Evolutionary conservation across 1,284 basidiomycete species (phyloP).

Genomic region (Flammula alnicola): DNA sequence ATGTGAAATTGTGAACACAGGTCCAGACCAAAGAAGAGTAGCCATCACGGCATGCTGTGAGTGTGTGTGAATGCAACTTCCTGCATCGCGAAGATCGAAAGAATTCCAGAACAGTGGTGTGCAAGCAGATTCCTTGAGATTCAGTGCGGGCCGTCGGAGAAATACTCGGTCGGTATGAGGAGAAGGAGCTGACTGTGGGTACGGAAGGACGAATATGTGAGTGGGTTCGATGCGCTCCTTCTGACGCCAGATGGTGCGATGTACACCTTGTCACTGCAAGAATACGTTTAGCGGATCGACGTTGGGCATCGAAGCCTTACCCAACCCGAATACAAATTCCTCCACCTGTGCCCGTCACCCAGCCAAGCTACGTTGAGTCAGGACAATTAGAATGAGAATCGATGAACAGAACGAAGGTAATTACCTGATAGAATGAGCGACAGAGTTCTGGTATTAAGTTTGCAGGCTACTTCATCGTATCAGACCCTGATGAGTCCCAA

Average conservation of each 20-base stretch:
- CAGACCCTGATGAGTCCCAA: conserved; percentile 1
- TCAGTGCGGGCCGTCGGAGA: conserved; percentile 68
- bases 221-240: conserved; percentile 82
- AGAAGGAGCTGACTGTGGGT: conserved; percentile 63
- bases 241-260: conserved; percentile 89
- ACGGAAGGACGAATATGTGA: conserved; percentile 88
- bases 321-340: conserved; percentile 74
- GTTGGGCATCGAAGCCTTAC: conserved; percentile 43
- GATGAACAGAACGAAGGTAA: conserved; percentile 7
- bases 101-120: conserved; percentile 94
- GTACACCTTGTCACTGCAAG: conserved; percentile 72
- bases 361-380: conserved; percentile 46
- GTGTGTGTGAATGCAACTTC: conserved; percentile 88
- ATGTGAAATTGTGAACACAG: conserved; percentile 78
- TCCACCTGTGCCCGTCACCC: conserved; percentile 68
- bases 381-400: not conserved
- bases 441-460: conserved; percentile 84
- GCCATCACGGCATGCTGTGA: conserved; percentile 88
- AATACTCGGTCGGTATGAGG: conserved; percentile 73
- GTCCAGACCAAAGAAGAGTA: conserved; percentile 74
- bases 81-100: conserved; percentile 76
- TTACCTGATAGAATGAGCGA: conserved; percentile 58
- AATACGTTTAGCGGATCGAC: not conserved
- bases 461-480: conserved; percentile 59
- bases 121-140: conserved; percentile 81